phyloP scores from a whole-genome alignment of 2,329 filamentous ascomycete genomes.

The Rhexocercosporidium sp. region DNA sequence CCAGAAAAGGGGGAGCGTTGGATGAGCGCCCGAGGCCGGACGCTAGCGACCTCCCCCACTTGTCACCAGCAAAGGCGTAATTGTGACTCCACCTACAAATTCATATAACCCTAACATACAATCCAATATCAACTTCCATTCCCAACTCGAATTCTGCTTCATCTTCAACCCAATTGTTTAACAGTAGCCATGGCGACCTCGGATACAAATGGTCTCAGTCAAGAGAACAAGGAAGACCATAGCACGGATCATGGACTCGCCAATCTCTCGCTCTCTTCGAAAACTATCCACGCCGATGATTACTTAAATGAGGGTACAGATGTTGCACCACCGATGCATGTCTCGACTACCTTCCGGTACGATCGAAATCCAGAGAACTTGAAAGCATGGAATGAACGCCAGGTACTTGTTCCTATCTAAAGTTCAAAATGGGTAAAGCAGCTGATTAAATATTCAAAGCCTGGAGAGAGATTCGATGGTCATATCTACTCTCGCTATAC shows the following conservation, averaged over 20 bases:
- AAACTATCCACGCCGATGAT: slow-evolving; percentile 84
- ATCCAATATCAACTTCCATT: neutral
- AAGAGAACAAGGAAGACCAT: slow-evolving; percentile 21
- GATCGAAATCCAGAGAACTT: slow-evolving; percentile 71
- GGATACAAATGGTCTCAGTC: slow-evolving; percentile 18
- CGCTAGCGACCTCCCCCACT: slow-evolving; percentile 16
- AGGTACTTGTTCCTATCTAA: slow-evolving; percentile 52
- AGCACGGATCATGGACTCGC: slow-evolving; percentile 25
- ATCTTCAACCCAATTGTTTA: neutral
- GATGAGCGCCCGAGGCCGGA: neutral
- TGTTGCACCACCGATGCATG: slow-evolving; percentile 87
- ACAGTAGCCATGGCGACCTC: neutral
- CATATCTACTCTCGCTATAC: slow-evolving; percentile 86
- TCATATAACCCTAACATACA: neutral
- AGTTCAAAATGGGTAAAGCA: slow-evolving; percentile 27
- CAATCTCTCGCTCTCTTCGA: slow-evolving; percentile 65
- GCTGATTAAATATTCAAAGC: slow-evolving; percentile 44
- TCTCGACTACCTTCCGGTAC: slow-evolving; percentile 92
- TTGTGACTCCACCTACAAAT: slow-evolving; percentile 10
- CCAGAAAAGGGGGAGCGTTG: neutral
- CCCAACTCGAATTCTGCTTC: slow-evolving; percentile 13
- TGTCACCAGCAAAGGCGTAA: slow-evolving; percentile 7
- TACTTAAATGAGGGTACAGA: slow-evolving; percentile 74
- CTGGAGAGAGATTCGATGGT: slow-evolving; percentile 58
- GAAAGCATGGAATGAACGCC: slow-evolving; percentile 54